These are phyloP conservation scores for Cladobotryum mycophilum DNA, from an alignment of 2,329 filamentous ascomycete species.

Conservation along the genomic window DNA sequence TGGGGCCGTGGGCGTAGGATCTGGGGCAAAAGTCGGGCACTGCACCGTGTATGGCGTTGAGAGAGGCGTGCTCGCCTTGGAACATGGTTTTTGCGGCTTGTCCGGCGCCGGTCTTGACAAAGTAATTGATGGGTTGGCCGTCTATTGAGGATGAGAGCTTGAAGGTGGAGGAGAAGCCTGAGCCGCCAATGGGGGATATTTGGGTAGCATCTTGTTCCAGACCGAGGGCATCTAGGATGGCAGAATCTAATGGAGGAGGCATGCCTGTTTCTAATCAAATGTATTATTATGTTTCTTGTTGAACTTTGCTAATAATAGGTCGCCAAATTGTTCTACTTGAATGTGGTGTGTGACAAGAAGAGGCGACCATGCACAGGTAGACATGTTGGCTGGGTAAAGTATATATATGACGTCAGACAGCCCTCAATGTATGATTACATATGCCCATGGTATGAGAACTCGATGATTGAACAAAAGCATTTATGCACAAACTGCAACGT, in stretches of 20 bases:
- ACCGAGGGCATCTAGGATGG: slow-evolving; percentile 53
- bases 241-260: slow-evolving; percentile 50
- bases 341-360: neutral
- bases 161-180: slow-evolving; percentile 62
- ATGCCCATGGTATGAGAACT: too few relatives aligned
- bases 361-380: too few relatives aligned
- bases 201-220: slow-evolving; percentile 49
- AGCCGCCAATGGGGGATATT: slow-evolving; percentile 57
- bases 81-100: slow-evolving; percentile 62
- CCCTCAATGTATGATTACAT: too few relatives aligned
- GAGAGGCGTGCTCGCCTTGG: slow-evolving; percentile 70
- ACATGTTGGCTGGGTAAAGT: too few relatives aligned
- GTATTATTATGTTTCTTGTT: neutral
- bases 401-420: too few relatives aligned
- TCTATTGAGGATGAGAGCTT: slow-evolving; percentile 44
- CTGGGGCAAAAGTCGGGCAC: slow-evolving; percentile 72
- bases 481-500: too few relatives aligned
- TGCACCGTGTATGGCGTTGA: slow-evolving; percentile 69
- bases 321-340: neutral
- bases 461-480: too few relatives aligned
- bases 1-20: slow-evolving; percentile 64
- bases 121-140: slow-evolving; percentile 51
- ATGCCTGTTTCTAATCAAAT: slow-evolving; percentile 24
- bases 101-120: slow-evolving; percentile 65
- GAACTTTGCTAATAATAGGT: neutral